Conservation (phyloP, 768 basidiomycete genomes). For the Trametes cinnabarina region DNA sequence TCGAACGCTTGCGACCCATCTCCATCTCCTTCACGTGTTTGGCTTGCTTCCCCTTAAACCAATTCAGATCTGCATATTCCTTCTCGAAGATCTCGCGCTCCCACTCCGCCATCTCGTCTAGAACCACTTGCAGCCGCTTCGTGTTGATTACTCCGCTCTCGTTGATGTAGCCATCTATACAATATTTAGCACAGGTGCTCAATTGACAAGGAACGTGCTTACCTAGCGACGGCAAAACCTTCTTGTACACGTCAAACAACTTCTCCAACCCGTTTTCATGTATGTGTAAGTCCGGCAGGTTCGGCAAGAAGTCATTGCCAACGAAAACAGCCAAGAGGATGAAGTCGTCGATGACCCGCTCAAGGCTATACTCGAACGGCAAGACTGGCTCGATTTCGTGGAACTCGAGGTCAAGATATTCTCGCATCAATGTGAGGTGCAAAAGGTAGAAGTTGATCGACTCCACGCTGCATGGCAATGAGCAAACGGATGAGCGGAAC, state of each 20-base stretch:
- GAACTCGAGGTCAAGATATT: constrained; percentile 97
- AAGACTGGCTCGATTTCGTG: constrained; percentile 61
- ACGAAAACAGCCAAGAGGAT: constrained; percentile 95
- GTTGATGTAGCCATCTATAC: constrained; percentile 86
- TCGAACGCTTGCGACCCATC: constrained; percentile 51
- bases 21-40: constrained; percentile 71
- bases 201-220: constrained; percentile 19
- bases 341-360: constrained; percentile 97
- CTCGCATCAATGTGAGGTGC: constrained; percentile 91
- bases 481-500: no score
- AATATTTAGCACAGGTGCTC: not conserved
- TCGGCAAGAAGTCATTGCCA: constrained; percentile 96
- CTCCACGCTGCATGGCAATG: constrained; percentile 49
- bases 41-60: constrained; percentile 91
- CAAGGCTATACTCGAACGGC: constrained; percentile 83
- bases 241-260: constrained; percentile 95
- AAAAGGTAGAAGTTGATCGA: constrained; percentile 91
- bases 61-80: constrained; percentile 85
- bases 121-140: constrained; percentile 75
- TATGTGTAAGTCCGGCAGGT: constrained; percentile 95
- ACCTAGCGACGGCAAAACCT: constrained; percentile 76
- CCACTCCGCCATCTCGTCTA: constrained; percentile 86
- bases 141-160: constrained; percentile 83
- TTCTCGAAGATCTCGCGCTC: constrained; percentile 90
- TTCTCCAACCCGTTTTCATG: constrained; percentile 94